Evolutionary conservation across 2,329 filamentous ascomycete species (phyloP).

Genomic region (Rutstroemia sp.): DNA sequence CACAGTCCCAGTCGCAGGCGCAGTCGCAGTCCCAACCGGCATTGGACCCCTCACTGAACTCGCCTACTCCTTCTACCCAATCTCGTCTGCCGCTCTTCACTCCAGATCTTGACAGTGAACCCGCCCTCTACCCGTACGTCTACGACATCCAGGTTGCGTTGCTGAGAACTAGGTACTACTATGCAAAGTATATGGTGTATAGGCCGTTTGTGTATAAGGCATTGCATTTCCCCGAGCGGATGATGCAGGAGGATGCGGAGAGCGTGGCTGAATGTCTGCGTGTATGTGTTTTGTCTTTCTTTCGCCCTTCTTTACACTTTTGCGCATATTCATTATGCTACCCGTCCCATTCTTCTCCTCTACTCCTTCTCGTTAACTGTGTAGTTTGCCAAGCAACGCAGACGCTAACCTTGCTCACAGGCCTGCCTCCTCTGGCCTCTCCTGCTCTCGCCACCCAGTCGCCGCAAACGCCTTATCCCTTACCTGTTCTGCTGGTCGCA

Average conservation of each 20-base stretch:
- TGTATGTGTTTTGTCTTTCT: conserved; percentile 14
- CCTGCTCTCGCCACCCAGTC: conserved; percentile 47
- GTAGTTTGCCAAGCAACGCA: neutral
- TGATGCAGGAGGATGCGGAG: conserved; percentile 46
- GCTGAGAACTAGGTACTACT: conserved; percentile 51
- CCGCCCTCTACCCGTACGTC: conserved; percentile 41
- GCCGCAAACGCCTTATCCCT: conserved; percentile 51
- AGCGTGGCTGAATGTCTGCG: conserved; percentile 49
- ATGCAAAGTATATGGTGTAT: conserved; percentile 50
- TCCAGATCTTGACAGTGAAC: conserved; percentile 37
- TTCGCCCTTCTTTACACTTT: neutral
- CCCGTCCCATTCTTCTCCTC: neutral
- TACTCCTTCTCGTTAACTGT: too few relatives aligned
- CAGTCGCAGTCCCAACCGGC: neutral
- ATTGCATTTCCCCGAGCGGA: conserved; percentile 46
- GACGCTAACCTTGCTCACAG: conserved; percentile 20
- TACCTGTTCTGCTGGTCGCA: conserved; percentile 56
- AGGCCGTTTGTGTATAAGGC: conserved; percentile 54
- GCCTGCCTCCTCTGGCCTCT: conserved; percentile 54
- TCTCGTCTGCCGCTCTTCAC: conserved; percentile 36
- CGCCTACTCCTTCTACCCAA: conserved; percentile 18
- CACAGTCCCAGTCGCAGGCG: neutral
- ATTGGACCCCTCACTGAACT: conserved; percentile 15
- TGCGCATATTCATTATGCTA: neutral
- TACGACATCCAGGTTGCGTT: conserved; percentile 50